A percentile compares a stretch with the other conserved stretches of the same genome.
Evolutionary conservation across 495 filamentous ascomycete genomes (phyloP).

Genomic region (Neurospora cerealis): DNA sequence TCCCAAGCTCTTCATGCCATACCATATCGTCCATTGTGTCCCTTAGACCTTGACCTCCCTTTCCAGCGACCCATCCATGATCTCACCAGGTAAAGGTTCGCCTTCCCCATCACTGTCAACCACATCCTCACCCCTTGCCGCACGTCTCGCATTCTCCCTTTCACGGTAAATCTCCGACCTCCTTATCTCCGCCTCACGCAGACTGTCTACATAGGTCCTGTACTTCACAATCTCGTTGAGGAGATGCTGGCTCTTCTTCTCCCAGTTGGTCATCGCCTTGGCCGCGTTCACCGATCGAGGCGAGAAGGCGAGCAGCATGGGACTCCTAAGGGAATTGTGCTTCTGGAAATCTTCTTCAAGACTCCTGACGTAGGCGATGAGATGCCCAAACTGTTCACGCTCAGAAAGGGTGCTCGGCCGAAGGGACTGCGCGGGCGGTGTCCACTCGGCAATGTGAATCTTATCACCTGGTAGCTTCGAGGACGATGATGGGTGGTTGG

Average conservation of each 20-base stretch:
- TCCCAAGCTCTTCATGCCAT: neutral
- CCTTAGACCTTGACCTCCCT: neutral
- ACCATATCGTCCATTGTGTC: neutral
- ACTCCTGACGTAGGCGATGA: slow-evolving; percentile 70
- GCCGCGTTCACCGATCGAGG: slow-evolving; percentile 70
- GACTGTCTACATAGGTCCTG: slow-evolving; percentile 79
- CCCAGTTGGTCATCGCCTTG: slow-evolving; percentile 91
- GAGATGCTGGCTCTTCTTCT: slow-evolving; percentile 84
- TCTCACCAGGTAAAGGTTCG: neutral
- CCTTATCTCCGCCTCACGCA: slow-evolving; percentile 38
- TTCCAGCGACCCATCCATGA: neutral
- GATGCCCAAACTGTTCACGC: slow-evolving; percentile 64
- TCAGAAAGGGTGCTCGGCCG: slow-evolving; percentile 69
- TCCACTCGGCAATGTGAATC: slow-evolving; percentile 81
- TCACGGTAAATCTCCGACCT: slow-evolving; percentile 40
- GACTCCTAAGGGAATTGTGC: slow-evolving; percentile 76
- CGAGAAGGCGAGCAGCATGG: slow-evolving; percentile 85
- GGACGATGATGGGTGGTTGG: neutral
- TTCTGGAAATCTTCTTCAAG: slow-evolving; percentile 76
- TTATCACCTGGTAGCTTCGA: slow-evolving; percentile 72
- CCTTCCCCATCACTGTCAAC: slow-evolving; percentile 1
- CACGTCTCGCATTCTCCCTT: slow-evolving; percentile 31
- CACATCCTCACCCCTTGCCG: slow-evolving; percentile 25
- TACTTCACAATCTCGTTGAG: slow-evolving; percentile 96
- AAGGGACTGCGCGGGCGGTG: slow-evolving; percentile 85